Conservation (phyloP, 78 protist species). For the Emiliania huxleyi region DNA sequence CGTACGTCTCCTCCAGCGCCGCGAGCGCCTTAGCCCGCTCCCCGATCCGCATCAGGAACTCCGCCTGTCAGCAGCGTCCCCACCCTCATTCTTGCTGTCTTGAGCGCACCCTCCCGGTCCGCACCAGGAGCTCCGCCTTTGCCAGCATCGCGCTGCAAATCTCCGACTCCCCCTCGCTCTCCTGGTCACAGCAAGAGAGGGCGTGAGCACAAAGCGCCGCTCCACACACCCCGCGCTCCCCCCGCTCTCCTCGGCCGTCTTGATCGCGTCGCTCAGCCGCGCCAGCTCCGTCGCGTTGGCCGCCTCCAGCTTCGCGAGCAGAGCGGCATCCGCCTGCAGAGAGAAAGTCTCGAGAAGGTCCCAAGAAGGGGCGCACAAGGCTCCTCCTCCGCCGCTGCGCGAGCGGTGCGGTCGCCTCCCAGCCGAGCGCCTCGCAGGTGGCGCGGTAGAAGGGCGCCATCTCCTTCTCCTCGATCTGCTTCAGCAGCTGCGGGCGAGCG, state of each 20-base stretch:
- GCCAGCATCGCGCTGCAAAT: conserved; percentile 84
- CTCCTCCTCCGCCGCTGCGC: too few relatives aligned
- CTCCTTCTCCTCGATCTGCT: too few relatives aligned
- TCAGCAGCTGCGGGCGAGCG: too few relatives aligned
- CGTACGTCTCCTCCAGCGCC: conserved; percentile 54
- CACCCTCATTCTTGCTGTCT: too few relatives aligned
- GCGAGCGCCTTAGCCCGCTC: conserved; percentile 76
- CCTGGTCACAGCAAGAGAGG: too few relatives aligned
- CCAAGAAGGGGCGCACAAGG: too few relatives aligned
- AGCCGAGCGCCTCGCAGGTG: conserved; percentile 59
- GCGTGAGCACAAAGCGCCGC: neutral
- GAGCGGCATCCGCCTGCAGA: conserved; percentile 54
- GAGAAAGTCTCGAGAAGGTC: too few relatives aligned
- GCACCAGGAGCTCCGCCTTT: too few relatives aligned
- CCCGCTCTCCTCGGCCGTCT: conserved; percentile 85
- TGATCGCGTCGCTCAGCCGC: conserved; percentile 66
- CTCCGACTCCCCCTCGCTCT: conserved; percentile 90
- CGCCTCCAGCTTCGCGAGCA: conserved; percentile 25
- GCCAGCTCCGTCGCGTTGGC: conserved; percentile 57
- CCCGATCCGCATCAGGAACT: conserved; percentile 76
- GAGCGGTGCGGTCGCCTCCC: too few relatives aligned
- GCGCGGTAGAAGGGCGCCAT: conserved; percentile 76
- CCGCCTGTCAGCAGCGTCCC: too few relatives aligned
- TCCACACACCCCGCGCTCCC: conserved; percentile 41
- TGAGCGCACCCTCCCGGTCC: too few relatives aligned